Conservation (phyloP, 768 basidiomycete genomes). For the Naganishia onofrii region DNA sequence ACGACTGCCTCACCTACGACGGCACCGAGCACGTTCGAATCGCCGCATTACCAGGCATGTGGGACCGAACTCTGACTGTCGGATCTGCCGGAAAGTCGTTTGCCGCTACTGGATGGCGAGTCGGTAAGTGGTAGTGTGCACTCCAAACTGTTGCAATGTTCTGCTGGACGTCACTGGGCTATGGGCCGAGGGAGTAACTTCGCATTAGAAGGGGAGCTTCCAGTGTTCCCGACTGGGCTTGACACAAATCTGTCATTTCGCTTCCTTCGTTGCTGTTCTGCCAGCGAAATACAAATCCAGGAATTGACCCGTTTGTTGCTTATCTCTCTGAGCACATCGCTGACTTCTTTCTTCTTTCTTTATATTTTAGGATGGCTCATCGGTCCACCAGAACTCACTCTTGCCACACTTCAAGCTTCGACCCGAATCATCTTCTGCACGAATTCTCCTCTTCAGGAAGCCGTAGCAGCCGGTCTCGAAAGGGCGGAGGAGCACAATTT, state of each 20-base stretch:
- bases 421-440: slow-evolving; percentile 94
- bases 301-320: too few relatives aligned
- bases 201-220: too few relatives aligned
- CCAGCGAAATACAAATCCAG: too few relatives aligned
- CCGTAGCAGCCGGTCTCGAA: slow-evolving; percentile 83
- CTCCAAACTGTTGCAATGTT: neutral
- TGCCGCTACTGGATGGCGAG: slow-evolving; percentile 93
- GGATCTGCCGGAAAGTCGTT: slow-evolving; percentile 98
- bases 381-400: slow-evolving; percentile 75
- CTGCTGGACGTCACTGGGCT: neutral
- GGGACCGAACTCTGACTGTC: slow-evolving; percentile 95
- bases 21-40: slow-evolving; percentile 85
- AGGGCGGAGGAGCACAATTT: slow-evolving; percentile 68
- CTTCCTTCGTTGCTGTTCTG: too few relatives aligned
- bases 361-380: slow-evolving; percentile 77
- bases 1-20: slow-evolving; percentile 89
- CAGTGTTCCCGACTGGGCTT: too few relatives aligned
- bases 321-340: neutral
- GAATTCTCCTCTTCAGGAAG: slow-evolving; percentile 93
- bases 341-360: neutral
- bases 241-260: too few relatives aligned
- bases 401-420: slow-evolving; percentile 80
- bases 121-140: slow-evolving; percentile 51
- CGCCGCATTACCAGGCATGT: slow-evolving; percentile 94
- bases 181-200: too few relatives aligned